Evolutionary conservation across 164 flowering plant species (phyloP), one percentile per base, ranked within the genome.

Genomic region (Sextonia rubra): DNA sequence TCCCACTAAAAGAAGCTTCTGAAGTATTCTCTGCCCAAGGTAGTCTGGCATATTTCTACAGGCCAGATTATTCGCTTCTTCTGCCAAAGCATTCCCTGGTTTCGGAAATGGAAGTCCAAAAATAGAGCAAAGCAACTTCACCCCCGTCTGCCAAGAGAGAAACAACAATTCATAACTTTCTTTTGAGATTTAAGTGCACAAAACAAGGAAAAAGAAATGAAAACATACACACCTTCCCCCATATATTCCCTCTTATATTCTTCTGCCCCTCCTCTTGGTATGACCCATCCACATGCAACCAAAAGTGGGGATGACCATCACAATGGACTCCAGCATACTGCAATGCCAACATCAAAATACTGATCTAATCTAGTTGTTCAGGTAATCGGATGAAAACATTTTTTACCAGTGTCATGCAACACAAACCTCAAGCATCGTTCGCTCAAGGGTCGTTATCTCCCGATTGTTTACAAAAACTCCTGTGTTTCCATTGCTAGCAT

Each of bases 401-500:
- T 4, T 25, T 47, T 11, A 20, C 24, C 30, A 60, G 30, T n/a
- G 69, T 67, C 58, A 3, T 2, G 8, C 67, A 64, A 64, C 74
- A 72, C 55, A 74, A 62, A 96, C 99, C 99, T 89, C 89, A 79
- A 96, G 81, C 98, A 96, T 90, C 67, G 90, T 83, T 47, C 85
- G 84, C 83, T 96, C 99, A 12, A 77, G 80, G 86, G 91, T 96
- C 1, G 99, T 92, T 25, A 96, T 93, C 80, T 93, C 98, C 27
- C 99, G 89, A 55, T 90, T 93, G 83, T 96, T 96, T 27, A 96
- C 91, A 77, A 71, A 89, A 74, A 96, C 89, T 47, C 81, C 81
- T 11, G 99, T 92, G 83, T 92, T 92, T 74, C 99, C 99, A 81
- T 86, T 89, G 89, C 99, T 96, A 75, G 98, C 97, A 83, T 89